These are phyloP conservation scores for Stagonosporopsis tanaceti DNA, from an alignment of 2,329 filamentous ascomycete species.

Conservation along the genomic window DNA sequence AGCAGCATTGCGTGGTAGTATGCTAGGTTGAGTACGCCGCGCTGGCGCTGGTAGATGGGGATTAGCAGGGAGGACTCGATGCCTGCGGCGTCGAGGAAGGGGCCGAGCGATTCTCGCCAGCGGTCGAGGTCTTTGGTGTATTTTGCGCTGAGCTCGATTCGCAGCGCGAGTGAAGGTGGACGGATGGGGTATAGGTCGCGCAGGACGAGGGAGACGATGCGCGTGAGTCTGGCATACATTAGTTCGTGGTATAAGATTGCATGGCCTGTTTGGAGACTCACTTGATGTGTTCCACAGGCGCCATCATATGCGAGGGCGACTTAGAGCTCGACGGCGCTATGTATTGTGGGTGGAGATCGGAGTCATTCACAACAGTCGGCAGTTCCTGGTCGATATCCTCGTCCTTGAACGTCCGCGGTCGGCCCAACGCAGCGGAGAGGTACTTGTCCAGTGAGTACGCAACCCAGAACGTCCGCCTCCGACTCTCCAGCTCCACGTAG, in stretches of 20 bases:
- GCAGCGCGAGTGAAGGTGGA: conserved; percentile 40
- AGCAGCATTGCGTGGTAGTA: conserved; percentile 66
- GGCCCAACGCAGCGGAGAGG: conserved; percentile 68
- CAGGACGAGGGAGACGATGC: conserved; percentile 55
- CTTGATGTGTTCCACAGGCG: conserved; percentile 56
- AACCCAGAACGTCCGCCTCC: conserved; percentile 68
- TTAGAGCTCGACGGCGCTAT: conserved; percentile 39
- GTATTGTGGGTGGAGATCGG: conserved; percentile 37
- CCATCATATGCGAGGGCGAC: conserved; percentile 54
- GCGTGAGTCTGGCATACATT: conserved; percentile 46
- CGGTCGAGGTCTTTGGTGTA: conserved; percentile 53
- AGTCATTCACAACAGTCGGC: conserved; percentile 47
- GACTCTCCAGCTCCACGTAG: conserved; percentile 60
- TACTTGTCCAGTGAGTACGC: conserved; percentile 70
- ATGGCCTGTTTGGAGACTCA: conserved; percentile 10
- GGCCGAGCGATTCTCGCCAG: conserved; percentile 58
- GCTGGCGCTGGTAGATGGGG: conserved; percentile 62
- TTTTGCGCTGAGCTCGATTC: conserved; percentile 51
- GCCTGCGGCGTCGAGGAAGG: conserved; percentile 51
- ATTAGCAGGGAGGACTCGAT: conserved; percentile 56
- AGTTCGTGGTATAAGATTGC: not conserved
- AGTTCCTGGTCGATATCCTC: conserved; percentile 68
- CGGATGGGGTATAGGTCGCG: conserved; percentile 56
- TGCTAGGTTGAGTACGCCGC: conserved; percentile 62
- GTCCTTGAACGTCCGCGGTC: conserved; percentile 68